A percentile compares a stretch with the other conserved stretches of the same genome.
These are phyloP conservation scores for Lasiosphaeria hispida DNA, from an alignment of 495 filamentous ascomycete genomes.

Conservation along the genomic window DNA sequence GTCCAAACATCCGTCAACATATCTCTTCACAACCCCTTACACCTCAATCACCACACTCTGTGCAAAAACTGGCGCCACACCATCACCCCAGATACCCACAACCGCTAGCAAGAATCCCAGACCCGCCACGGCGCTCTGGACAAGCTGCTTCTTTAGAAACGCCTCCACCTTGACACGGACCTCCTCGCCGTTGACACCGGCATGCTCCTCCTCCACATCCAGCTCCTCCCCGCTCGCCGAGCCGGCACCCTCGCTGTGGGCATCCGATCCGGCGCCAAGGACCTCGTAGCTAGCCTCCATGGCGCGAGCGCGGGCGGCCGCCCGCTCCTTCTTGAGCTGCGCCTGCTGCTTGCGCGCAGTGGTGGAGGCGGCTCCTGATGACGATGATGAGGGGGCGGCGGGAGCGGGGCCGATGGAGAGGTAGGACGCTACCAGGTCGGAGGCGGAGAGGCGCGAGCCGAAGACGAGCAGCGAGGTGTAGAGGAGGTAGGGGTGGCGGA, in stretches of 20 bases:
- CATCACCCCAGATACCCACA: conserved; percentile 89
- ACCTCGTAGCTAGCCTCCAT: conserved; percentile 67
- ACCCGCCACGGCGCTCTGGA: conserved; percentile 60
- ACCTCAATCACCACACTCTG: neutral
- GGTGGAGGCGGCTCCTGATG: conserved; percentile 1
- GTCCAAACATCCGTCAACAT: neutral
- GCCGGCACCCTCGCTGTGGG: conserved; percentile 41
- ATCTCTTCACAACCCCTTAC: too few relatives aligned
- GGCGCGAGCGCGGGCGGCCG: conserved; percentile 21
- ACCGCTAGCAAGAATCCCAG: conserved; percentile 71
- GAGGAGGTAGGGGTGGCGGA: conserved; percentile 79
- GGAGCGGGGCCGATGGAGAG: conserved; percentile 40
- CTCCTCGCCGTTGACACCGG: conserved; percentile 76
- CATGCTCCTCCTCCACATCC: conserved; percentile 38
- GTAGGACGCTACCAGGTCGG: conserved; percentile 54
- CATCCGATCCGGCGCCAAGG: conserved; percentile 42
- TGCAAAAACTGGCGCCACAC: conserved; percentile 32
- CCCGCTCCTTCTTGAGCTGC: conserved; percentile 20
- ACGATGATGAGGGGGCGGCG: conserved; percentile 8
- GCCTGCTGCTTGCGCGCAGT: conserved; percentile 16
- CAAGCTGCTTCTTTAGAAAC: conserved; percentile 59
- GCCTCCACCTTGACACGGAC: conserved; percentile 67
- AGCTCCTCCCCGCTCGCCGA: conserved; percentile 46
- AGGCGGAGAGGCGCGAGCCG: conserved; percentile 50
- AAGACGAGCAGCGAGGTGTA: conserved; percentile 67